Percentiles rank a stretch among this genome's conserved stretches.
These are phyloP conservation scores for Eucalyptus rudis DNA, from an alignment of 345 rosid genomes.

Conservation along the genomic window DNA sequence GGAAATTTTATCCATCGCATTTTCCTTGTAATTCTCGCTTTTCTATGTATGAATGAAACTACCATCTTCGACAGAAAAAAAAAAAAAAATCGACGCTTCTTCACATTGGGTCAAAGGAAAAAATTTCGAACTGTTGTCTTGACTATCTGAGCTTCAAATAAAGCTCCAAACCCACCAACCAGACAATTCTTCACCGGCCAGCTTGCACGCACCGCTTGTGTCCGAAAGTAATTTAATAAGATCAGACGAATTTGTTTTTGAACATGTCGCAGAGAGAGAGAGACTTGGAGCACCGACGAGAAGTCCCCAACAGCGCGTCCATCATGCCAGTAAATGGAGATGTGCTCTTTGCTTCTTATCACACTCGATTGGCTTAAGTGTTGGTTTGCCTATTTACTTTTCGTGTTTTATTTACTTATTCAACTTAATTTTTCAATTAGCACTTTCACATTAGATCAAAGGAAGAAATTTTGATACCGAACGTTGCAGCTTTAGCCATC, in stretches of 20 bases:
- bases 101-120: too few relatives aligned
- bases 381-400: too few relatives aligned
- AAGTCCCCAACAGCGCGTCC: background rate
- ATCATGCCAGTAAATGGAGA: background rate
- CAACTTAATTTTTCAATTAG: background rate
- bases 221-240: background rate
- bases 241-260: background rate
- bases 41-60: too few relatives aligned
- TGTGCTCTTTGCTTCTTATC: too few relatives aligned
- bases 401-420: background rate
- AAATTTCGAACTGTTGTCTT: too few relatives aligned
- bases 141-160: too few relatives aligned
- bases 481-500: fast-evolving
- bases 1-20: too few relatives aligned
- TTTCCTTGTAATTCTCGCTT: too few relatives aligned
- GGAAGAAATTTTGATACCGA: background rate
- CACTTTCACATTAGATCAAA: background rate
- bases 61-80: too few relatives aligned
- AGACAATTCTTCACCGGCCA: background rate
- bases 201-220: background rate
- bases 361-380: too few relatives aligned
- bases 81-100: too few relatives aligned
- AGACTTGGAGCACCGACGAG: background rate
- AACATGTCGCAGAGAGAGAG: background rate
- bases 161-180: too few relatives aligned